These are phyloP conservation scores for Rosellinia necatrix DNA, from an alignment of 2,329 filamentous ascomycete genomes.

Conservation along the genomic window DNA sequence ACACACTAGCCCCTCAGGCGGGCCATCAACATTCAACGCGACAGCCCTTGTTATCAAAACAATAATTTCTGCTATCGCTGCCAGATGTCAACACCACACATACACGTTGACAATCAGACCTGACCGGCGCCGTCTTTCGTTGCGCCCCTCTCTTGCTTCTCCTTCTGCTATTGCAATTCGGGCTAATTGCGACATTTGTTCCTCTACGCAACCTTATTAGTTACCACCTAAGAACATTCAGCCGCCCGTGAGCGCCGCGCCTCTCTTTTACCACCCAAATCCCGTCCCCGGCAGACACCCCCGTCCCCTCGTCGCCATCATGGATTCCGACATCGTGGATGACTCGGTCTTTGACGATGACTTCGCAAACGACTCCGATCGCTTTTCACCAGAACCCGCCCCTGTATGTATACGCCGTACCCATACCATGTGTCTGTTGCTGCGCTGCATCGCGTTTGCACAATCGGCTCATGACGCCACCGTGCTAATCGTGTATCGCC, in stretches of 20 bases:
- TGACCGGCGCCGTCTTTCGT: neutral
- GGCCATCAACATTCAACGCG: conserved; percentile 17
- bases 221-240: neutral
- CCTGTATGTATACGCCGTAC: conserved; percentile 46
- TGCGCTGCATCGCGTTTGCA: conserved; percentile 7
- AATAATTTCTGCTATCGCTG: conserved; percentile 12
- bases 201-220: neutral
- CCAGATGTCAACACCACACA: conserved; percentile 3
- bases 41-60: conserved; percentile 21
- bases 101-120: neutral
- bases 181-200: conserved; percentile 12
- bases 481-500: conserved; percentile 33
- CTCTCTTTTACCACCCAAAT: neutral
- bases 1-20: conserved; percentile 15
- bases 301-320: conserved; percentile 47
- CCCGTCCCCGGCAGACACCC: neutral
- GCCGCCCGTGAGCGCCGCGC: neutral
- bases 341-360: conserved; percentile 61
- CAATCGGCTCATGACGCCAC: neutral
- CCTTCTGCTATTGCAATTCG: conserved; percentile 2
- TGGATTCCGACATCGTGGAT: conserved; percentile 63
- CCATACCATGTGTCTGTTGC: neutral
- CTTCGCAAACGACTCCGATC: conserved; percentile 59
- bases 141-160: neutral
- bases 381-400: conserved; percentile 60